phyloP scores from a whole-genome alignment of 202 grass and related monocot genomes.

The Panicum virgatum region DNA sequence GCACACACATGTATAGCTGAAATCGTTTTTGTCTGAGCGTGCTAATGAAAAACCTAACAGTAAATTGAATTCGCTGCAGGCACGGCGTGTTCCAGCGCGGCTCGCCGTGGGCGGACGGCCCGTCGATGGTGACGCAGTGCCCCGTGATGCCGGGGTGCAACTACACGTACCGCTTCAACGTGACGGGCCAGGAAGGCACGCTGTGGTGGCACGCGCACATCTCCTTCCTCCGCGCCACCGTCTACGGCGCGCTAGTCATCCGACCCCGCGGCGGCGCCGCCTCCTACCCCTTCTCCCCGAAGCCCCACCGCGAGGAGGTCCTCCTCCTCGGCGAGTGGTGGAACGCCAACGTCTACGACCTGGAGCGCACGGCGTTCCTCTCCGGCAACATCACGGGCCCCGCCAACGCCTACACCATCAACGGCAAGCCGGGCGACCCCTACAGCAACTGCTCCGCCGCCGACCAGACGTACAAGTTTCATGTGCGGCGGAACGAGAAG shows the following conservation, averaged over 20 bases:
- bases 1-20: background rate
- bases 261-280: conserved; percentile 32
- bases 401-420: conserved; percentile 72
- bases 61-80: no score
- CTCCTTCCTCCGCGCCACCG: conserved; percentile 76
- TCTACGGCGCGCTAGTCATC: conserved; percentile 66
- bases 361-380: conserved; percentile 14
- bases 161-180: no score
- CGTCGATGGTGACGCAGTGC: no score
- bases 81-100: conserved; percentile 56
- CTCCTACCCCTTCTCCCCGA: conserved; percentile 61
- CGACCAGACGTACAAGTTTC: conserved; percentile 37
- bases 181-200: no score
- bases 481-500: conserved; percentile 44
- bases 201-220: conserved; percentile 94
- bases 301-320: conserved; percentile 49
- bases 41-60: no score
- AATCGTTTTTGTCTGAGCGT: no score
- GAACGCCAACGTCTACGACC: conserved; percentile 46
- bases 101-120: conserved; percentile 63
- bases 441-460: conserved; percentile 55
- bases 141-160: no score
- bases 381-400: background rate
- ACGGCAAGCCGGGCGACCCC: conserved; percentile 62
- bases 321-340: conserved; percentile 81